These are phyloP conservation scores for Cucumis melo DNA, from an alignment of 306 rosid species.

Conservation along the genomic window DNA sequence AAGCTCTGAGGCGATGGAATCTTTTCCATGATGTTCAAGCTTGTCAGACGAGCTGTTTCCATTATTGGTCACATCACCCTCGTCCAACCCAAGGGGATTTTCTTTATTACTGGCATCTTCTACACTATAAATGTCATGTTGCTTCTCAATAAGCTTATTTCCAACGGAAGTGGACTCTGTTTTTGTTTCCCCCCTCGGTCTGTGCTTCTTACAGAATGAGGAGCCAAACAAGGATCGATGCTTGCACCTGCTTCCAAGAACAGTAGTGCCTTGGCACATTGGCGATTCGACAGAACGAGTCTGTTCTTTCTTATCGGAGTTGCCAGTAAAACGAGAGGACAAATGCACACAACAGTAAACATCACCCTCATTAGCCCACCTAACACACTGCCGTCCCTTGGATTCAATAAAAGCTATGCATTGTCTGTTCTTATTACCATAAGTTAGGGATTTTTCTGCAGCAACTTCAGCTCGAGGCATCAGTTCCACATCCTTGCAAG, in stretches of 20 bases:
- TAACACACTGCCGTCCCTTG: constrained; percentile 96
- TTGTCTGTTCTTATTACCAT: constrained; percentile 64
- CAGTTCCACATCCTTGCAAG: constrained; percentile 33
- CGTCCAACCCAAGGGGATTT: constrained; percentile 43
- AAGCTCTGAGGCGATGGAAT: constrained; percentile 24
- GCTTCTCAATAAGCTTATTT: constrained; percentile 48
- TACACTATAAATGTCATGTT: constrained; percentile 34
- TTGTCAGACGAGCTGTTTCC: constrained; percentile 25
- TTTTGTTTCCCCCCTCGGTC: constrained; percentile 46
- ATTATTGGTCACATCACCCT: constrained; percentile 2
- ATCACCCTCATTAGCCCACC: constrained; percentile 99
- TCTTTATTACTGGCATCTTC: constrained; percentile 40
- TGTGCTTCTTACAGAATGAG: constrained; percentile 83
- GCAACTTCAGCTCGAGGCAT: constrained; percentile 41
- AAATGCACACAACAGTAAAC: constrained; percentile 96
- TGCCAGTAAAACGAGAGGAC: constrained; percentile 70
- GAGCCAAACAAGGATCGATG: constrained; percentile 72
- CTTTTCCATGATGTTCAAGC: constrained; percentile 27
- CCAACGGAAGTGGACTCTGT: constrained; percentile 23
- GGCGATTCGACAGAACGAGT: constrained; percentile 50
- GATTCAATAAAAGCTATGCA: constrained; percentile 85
- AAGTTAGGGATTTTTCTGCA: constrained; percentile 25
- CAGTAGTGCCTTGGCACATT: constrained; percentile 95
- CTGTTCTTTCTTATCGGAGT: constrained; percentile 44
- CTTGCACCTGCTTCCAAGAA: constrained; percentile 89